These are phyloP conservation scores for Sarocladiaceae sp. DNA, from an alignment of 2,329 filamentous ascomycete species.

Conservation along the genomic window DNA sequence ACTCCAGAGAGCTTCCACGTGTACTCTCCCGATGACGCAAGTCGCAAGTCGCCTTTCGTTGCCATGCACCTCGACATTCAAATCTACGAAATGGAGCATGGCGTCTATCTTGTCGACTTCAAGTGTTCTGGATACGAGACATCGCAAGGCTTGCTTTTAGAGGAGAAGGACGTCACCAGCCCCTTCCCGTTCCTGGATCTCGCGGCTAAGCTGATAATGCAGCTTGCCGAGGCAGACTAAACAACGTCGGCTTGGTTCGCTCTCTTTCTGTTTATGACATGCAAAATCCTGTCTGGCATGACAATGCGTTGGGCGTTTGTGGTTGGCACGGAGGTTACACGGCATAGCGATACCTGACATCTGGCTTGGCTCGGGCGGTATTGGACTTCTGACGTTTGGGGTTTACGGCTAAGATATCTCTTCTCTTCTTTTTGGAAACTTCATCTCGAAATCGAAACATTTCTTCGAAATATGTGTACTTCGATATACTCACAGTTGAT, in stretches of 20 bases:
- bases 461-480: too few relatives aligned
- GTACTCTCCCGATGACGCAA: conserved; percentile 29
- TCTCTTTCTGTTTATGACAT: neutral
- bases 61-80: conserved; percentile 95
- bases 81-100: conserved; percentile 87
- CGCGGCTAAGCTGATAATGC: conserved; percentile 86
- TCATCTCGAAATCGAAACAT: neutral
- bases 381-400: neutral
- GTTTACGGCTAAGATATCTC: neutral
- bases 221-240: conserved; percentile 76
- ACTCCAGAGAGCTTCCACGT: conserved; percentile 35
- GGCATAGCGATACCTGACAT: conserved; percentile 4
- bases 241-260: neutral
- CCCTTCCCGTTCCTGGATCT: conserved; percentile 96
- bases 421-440: neutral
- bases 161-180: conserved; percentile 92
- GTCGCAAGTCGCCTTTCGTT: conserved; percentile 59
- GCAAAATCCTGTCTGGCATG: neutral
- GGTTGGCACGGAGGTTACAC: neutral
- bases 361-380: neutral
- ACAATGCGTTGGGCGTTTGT: neutral
- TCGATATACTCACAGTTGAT: too few relatives aligned
- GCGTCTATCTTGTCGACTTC: conserved; percentile 95
- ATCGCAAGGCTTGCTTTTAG: conserved; percentile 65
- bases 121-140: conserved; percentile 97